phyloP scores from a whole-genome alignment of 164 flowering plant genomes.

The Stephania japonica region DNA sequence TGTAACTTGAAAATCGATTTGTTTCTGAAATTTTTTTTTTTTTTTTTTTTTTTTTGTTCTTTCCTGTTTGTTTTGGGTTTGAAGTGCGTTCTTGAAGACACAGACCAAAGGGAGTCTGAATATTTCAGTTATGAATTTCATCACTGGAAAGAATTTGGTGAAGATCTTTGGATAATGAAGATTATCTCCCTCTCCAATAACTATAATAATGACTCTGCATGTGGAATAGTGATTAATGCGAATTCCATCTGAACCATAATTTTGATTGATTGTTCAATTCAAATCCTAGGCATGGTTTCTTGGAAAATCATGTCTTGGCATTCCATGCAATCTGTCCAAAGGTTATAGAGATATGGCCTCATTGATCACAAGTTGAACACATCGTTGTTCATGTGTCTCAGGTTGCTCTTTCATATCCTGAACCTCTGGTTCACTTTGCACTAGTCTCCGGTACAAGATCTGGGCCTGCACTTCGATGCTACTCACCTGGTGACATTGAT shows the following conservation, averaged over 20 bases:
- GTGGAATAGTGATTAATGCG: too few species aligned
- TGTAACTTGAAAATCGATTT: too few species aligned
- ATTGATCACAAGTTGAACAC: background rate
- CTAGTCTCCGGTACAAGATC: slow-evolving; percentile 64
- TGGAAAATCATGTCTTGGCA: background rate
- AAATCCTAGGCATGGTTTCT: background rate
- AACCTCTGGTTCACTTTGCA: slow-evolving; percentile 82
- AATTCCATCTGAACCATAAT: background rate
- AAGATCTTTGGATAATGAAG: background rate
- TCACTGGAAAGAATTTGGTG: background rate
- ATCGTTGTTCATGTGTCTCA: slow-evolving; percentile 17
- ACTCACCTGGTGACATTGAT: slow-evolving; percentile 70
- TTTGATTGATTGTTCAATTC: background rate
- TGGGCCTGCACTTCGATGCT: slow-evolving; percentile 79
- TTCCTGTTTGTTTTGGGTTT: too few species aligned
- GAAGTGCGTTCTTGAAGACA: too few species aligned
- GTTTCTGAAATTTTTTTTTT: too few species aligned
- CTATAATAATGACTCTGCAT: too few species aligned
- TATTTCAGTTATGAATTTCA: background rate
- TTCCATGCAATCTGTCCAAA: background rate
- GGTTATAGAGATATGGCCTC: background rate
- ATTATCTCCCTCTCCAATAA: background rate
- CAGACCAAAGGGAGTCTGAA: background rate
- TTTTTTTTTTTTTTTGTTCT: too few species aligned
- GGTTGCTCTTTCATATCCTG: slow-evolving; percentile 65